Conservation (phyloP, 805 yeast genomes). For the Wickerhamomyces canadensis region DNA sequence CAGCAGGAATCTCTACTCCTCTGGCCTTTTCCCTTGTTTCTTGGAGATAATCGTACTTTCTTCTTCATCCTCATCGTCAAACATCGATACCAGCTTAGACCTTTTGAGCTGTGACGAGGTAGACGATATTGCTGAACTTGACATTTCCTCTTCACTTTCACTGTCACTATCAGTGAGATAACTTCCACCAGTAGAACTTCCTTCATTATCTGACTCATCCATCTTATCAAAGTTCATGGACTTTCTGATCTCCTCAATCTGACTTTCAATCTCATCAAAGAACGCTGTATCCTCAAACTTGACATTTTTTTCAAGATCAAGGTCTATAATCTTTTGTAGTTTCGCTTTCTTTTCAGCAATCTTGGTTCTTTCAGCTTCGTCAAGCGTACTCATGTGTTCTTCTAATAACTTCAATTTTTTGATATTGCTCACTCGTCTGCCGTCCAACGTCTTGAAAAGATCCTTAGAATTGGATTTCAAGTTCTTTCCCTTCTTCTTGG, state of each 20-base stretch:
- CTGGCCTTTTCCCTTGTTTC: no score
- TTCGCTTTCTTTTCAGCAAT: conserved; percentile 32
- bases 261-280: conserved; percentile 35
- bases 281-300: conserved; percentile 32
- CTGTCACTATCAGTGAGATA: no score
- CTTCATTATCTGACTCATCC: no score
- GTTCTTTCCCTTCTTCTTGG: conserved; percentile 21
- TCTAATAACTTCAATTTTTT: conserved; percentile 33
- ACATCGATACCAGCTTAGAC: no score
- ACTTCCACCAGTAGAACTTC: no score
- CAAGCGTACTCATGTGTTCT: conserved; percentile 15
- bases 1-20: no score
- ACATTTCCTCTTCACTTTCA: no score
- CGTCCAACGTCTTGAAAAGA: conserved; percentile 35
- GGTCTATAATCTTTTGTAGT: conserved; percentile 28
- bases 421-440: conserved; percentile 32
- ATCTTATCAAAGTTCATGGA: conserved; percentile 17
- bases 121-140: no score
- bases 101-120: no score
- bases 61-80: no score
- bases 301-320: conserved; percentile 22
- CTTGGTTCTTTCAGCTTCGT: conserved; percentile 13
- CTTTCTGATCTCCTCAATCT: conserved; percentile 29
- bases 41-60: no score
- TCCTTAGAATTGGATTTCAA: conserved; percentile 24